Evolutionary conservation across 768 basidiomycete species (phyloP).

Genomic region (Lactifluus piperatus): DNA sequence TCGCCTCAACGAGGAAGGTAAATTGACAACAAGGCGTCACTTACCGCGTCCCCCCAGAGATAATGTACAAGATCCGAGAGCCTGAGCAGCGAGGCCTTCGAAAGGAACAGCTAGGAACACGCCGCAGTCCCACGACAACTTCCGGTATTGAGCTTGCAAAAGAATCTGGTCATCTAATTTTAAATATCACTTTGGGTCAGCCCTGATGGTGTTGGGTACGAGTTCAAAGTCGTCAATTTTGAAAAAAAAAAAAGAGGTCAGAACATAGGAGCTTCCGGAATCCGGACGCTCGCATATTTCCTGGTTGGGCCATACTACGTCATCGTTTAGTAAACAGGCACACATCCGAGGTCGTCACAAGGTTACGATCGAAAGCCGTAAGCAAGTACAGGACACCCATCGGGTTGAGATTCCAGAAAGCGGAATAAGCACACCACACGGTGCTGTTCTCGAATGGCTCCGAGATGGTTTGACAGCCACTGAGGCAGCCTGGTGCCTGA

Average conservation of each 20-base stretch:
- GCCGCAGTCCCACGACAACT: not conserved
- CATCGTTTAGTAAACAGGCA: conserved; percentile 12
- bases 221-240: not conserved
- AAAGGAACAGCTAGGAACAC: not conserved
- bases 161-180: not conserved
- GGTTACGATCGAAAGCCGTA: not conserved
- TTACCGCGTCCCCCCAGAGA: too few relatives aligned
- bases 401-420: not conserved
- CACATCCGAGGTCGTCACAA: not conserved
- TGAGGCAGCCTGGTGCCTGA: not conserved
- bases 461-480: not conserved
- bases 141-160: not conserved
- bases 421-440: not conserved
- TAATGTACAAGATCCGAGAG: too few relatives aligned
- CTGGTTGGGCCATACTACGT: conserved; percentile 9
- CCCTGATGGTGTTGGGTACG: not conserved
- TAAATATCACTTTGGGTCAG: not conserved
- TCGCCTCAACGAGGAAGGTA: too few relatives aligned
- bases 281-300: not conserved
- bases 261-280: too few relatives aligned
- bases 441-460: not conserved
- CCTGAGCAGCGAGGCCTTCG: too few relatives aligned
- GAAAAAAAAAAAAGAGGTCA: conserved; percentile 1
- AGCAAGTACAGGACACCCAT: not conserved
- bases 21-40: too few relatives aligned